phyloP scores from a whole-genome alignment of 2,329 filamentous ascomycete species.

The Pseudocercospora macadamiae region DNA sequence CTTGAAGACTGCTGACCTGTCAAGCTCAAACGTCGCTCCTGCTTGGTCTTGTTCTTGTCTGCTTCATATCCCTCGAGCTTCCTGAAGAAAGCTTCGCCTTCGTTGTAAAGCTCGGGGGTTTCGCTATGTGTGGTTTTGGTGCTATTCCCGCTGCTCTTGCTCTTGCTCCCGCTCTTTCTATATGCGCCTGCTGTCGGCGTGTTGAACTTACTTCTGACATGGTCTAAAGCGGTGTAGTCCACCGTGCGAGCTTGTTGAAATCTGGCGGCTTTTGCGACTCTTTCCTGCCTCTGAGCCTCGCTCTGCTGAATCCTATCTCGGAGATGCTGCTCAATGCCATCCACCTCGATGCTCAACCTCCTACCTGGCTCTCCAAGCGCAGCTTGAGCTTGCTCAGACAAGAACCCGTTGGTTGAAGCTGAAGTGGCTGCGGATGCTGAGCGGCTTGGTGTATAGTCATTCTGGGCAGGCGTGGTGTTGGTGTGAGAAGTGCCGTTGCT shows the following conservation, averaged over 20 bases:
- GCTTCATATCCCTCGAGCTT: background rate
- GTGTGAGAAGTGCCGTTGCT: background rate
- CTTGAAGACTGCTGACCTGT: background rate
- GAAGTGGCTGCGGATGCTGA: too few species aligned
- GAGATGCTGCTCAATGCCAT: background rate
- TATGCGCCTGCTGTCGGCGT: background rate
- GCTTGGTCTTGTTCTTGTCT: background rate
- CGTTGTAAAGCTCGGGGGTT: background rate
- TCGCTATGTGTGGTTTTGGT: background rate
- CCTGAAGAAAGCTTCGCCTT: background rate
- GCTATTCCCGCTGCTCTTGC: background rate
- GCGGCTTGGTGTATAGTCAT: too few species aligned
- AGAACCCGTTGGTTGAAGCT: background rate
- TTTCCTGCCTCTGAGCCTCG: background rate
- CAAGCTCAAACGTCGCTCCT: background rate
- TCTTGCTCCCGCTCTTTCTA: background rate
- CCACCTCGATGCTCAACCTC: background rate
- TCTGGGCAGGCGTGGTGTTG: background rate
- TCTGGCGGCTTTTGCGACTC: background rate
- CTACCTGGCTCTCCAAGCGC: slow-evolving; percentile 7
- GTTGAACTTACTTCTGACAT: background rate
- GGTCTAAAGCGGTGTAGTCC: background rate
- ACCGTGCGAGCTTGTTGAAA: background rate
- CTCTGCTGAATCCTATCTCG: background rate
- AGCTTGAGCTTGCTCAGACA: slow-evolving; percentile 9